Evolutionary conservation across 495 filamentous ascomycete genomes (phyloP).

Genomic region (Tetracladium marchalianum): DNA sequence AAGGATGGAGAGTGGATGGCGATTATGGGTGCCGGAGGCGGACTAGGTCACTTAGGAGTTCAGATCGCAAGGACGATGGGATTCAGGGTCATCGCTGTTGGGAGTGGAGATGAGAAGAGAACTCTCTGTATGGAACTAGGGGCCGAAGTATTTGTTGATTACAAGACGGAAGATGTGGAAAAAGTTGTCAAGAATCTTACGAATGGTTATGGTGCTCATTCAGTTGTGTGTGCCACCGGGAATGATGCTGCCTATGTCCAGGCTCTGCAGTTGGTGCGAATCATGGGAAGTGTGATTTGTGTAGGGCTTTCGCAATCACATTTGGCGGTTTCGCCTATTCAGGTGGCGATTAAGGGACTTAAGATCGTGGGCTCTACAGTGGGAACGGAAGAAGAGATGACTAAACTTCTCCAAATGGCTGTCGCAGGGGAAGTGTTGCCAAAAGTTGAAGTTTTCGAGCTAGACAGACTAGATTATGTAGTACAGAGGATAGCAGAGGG

Average conservation of each 20-base stretch:
- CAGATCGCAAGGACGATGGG: slow-evolving; percentile 47
- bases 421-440: too few species aligned
- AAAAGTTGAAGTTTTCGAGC: too few species aligned
- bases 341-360: too few species aligned
- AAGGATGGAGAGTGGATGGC: slow-evolving; percentile 36
- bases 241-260: slow-evolving; percentile 51
- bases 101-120: slow-evolving; percentile 40
- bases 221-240: slow-evolving; percentile 42
- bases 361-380: too few species aligned
- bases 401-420: too few species aligned
- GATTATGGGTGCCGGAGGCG: slow-evolving; percentile 47
- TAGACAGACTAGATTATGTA: too few species aligned
- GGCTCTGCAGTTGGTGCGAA: slow-evolving; percentile 44
- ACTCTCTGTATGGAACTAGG: slow-evolving; percentile 23
- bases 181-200: slow-evolving; percentile 8
- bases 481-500: too few species aligned
- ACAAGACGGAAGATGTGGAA: slow-evolving; percentile 13
- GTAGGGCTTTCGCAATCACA: slow-evolving; percentile 50
- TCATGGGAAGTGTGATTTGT: slow-evolving; percentile 49
- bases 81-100: slow-evolving; percentile 41
- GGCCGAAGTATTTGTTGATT: slow-evolving; percentile 30
- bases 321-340: too few species aligned
- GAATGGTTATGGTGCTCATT: slow-evolving; percentile 12
- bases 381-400: too few species aligned
- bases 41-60: slow-evolving; percentile 41